Conservation (phyloP, 2,329 filamentous ascomycete species). For the Chaetomium sp. region DNA sequence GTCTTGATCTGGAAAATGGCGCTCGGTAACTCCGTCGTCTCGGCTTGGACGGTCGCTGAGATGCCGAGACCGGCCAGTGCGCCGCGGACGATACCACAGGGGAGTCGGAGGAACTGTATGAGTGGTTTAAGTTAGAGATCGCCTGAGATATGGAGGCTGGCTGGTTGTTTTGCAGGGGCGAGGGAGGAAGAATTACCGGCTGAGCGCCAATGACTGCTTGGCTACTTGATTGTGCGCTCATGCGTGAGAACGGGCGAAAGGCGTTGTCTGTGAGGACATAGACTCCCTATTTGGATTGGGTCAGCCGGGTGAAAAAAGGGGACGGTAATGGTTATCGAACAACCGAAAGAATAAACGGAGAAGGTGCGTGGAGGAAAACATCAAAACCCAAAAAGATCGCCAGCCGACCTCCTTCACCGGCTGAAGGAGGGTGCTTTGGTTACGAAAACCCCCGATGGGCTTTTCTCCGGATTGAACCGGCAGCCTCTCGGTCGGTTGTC, state of each 20-base stretch:
- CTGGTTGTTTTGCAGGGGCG: not conserved
- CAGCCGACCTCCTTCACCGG: no score
- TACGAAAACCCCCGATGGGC: no score
- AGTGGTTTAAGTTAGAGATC: constrained; percentile 1
- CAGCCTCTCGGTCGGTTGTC: no score
- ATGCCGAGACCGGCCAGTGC: constrained; percentile 91
- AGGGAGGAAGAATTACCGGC: constrained; percentile 47
- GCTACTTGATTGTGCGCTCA: constrained; percentile 75
- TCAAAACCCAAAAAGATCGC: no score
- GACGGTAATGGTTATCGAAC: not conserved
- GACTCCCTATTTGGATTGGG: constrained; percentile 57
- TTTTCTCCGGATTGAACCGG: no score
- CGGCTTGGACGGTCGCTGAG: constrained; percentile 83
- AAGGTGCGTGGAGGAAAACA: no score
- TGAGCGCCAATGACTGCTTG: constrained; percentile 70
- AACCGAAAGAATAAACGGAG: not conserved
- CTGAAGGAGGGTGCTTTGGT: no score
- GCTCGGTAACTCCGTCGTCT: constrained; percentile 76
- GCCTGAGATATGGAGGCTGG: no score
- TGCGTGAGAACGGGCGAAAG: constrained; percentile 81
- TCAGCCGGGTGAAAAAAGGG: not conserved
- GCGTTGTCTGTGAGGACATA: constrained; percentile 92
- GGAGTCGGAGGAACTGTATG: constrained; percentile 82
- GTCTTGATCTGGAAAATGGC: constrained; percentile 97
- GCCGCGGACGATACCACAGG: constrained; percentile 85